Percentiles rank a stretch among this genome's conserved stretches.
phyloP scores from a whole-genome alignment of 2,329 filamentous ascomycete species.

The Trichophyton verrucosum region DNA sequence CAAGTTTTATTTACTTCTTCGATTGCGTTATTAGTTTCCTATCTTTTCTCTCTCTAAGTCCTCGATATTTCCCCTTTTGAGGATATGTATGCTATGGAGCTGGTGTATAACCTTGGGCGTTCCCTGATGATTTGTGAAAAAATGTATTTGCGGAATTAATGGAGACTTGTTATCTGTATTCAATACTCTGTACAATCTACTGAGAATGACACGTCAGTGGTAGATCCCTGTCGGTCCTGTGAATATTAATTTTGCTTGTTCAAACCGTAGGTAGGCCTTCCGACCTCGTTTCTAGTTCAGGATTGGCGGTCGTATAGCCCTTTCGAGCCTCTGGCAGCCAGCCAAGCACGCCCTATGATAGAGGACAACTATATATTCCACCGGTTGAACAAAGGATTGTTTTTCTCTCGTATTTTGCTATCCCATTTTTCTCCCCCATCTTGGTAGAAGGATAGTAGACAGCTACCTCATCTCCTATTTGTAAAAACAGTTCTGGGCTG shows the following conservation, averaged over 20 bases:
- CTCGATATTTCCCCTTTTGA: slow-evolving; percentile 3
- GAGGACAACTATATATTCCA: not conserved
- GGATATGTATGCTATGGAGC: slow-evolving; percentile 1
- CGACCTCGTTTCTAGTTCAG: not conserved
- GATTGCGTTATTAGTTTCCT: slow-evolving; percentile 6
- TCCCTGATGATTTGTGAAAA: not conserved
- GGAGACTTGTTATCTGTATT: not conserved
- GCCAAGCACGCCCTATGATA: not conserved
- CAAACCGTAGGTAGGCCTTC: not conserved
- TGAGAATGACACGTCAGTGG: not conserved
- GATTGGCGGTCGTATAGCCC: not conserved
- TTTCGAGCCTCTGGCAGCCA: not conserved
- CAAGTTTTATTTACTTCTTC: not conserved
- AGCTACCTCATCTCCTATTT: too few relatives aligned
- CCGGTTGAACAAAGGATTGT: too few relatives aligned
- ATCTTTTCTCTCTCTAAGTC: slow-evolving; percentile 12
- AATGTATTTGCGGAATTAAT: not conserved
- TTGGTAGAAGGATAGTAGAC: too few relatives aligned
- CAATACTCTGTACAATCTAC: not conserved
- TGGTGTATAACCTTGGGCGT: not conserved
- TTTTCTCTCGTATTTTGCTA: too few relatives aligned
- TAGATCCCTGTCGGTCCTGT: not conserved
- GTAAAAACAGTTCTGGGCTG: too few relatives aligned
- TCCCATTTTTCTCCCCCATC: too few relatives aligned
- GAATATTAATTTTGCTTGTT: not conserved